Conservation (phyloP, 2,329 filamentous ascomycete genomes). For the Aspergillus phoenicis region DNA sequence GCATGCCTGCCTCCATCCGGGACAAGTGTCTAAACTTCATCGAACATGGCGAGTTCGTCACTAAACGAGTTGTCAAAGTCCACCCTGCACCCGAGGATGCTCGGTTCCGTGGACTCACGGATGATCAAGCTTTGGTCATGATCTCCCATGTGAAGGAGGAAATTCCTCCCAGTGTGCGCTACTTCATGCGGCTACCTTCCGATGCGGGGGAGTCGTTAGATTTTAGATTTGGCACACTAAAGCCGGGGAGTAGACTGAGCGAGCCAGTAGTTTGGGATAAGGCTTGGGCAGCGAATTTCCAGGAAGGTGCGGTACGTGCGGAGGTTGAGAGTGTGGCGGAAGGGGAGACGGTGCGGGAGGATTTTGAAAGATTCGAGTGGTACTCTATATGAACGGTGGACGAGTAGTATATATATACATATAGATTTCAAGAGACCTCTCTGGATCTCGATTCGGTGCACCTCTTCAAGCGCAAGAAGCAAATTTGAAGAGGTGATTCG, state of each 20-base stretch:
- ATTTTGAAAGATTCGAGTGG: slow-evolving; percentile 23
- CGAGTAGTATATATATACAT: not conserved
- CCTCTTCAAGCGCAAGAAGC: too few relatives aligned
- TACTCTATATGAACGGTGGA: slow-evolving; percentile 16
- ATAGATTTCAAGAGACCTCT: not conserved
- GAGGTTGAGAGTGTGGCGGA: slow-evolving; percentile 2
- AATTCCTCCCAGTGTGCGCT: slow-evolving; percentile 77
- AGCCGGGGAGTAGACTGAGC: slow-evolving; percentile 22
- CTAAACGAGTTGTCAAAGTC: not conserved
- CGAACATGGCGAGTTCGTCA: slow-evolving; percentile 57
- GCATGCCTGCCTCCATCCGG: slow-evolving; percentile 78
- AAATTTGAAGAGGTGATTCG: too few relatives aligned
- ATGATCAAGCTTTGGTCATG: slow-evolving; percentile 80
- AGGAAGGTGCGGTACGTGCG: slow-evolving; percentile 1
- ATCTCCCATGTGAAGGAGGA: slow-evolving; percentile 91
- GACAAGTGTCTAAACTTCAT: slow-evolving; percentile 87
- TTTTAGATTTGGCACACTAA: slow-evolving; percentile 36
- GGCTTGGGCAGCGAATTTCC: slow-evolving; percentile 30
- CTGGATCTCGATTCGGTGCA: too few relatives aligned
- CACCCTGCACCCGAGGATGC: not conserved
- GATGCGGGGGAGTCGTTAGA: slow-evolving; percentile 29
- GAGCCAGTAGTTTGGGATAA: slow-evolving; percentile 31
- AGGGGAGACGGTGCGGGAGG: slow-evolving; percentile 2
- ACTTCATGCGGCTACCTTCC: slow-evolving; percentile 80
- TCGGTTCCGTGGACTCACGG: slow-evolving; percentile 59